Conservation (phyloP, 192 early-diverging fungal genomes). For the Powellomyces hirtus region DNA sequence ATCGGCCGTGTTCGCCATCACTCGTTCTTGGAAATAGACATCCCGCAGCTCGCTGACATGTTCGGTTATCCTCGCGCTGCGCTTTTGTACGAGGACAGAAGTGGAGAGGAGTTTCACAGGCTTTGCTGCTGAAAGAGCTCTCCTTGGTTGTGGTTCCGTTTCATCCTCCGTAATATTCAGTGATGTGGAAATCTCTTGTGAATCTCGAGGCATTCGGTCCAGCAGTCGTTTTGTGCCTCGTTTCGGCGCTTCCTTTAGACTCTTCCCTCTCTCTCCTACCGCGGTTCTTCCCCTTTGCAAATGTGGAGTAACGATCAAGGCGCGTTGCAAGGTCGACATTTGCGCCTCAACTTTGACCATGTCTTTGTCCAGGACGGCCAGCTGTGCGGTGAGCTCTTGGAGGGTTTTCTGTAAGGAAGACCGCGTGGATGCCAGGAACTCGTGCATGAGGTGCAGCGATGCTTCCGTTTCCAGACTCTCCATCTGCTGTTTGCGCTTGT, state of each 20-base stretch:
- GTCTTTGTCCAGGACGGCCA: constrained; percentile 48
- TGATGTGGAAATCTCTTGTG: no score
- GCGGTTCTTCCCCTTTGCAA: no score
- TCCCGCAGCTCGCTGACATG: constrained; percentile 72
- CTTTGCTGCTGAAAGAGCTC: not conserved
- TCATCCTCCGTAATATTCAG: no score
- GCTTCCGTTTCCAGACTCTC: constrained; percentile 54
- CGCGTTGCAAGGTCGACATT: not conserved
- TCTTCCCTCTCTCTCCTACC: not conserved
- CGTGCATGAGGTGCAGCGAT: constrained; percentile 56
- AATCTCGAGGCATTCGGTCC: not conserved
- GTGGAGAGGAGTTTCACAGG: not conserved
- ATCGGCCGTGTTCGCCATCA: not conserved
- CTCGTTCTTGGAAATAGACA: constrained; percentile 59
- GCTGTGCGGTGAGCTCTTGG: constrained; percentile 34
- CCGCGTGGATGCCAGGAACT: constrained; percentile 62
- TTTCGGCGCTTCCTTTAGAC: not conserved
- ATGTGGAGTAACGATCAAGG: not conserved
- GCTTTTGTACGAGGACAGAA: not conserved
- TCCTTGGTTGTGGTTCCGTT: no score
- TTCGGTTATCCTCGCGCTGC: not conserved
- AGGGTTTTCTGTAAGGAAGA: constrained; percentile 30
- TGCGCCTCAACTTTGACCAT: constrained; percentile 16
- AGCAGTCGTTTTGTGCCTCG: not conserved
- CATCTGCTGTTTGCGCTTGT: constrained; percentile 61